These are phyloP conservation scores for Mollisia scopiformis DNA, from an alignment of 2,329 filamentous ascomycete species.

Conservation along the genomic window DNA sequence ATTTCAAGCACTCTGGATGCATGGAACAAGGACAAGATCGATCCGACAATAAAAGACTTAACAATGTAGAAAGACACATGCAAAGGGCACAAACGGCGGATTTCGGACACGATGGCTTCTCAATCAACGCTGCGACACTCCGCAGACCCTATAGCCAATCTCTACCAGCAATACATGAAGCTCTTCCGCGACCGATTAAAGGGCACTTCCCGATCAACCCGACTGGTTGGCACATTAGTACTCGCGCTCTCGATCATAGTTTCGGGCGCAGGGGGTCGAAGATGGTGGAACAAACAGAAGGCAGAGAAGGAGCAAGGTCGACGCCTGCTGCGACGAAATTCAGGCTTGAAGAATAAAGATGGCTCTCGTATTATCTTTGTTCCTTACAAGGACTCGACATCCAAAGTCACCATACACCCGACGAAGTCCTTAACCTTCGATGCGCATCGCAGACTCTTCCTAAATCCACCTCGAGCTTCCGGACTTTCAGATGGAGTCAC, in stretches of 20 bases:
- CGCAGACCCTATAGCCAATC: slow-evolving; percentile 67
- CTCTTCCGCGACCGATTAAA: slow-evolving; percentile 58
- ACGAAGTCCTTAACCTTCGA: slow-evolving; percentile 96
- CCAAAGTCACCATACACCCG: slow-evolving; percentile 87
- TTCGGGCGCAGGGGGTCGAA: slow-evolving; percentile 76
- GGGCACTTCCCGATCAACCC: slow-evolving; percentile 70
- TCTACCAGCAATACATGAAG: slow-evolving; percentile 62
- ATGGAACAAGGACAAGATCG: neutral
- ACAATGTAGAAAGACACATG: slow-evolving; percentile 15
- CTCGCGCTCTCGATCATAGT: slow-evolving; percentile 79
- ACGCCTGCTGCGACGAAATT: slow-evolving; percentile 86
- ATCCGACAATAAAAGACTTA: slow-evolving; percentile 2
- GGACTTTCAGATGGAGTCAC: slow-evolving; percentile 70
- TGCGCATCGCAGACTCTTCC: slow-evolving; percentile 88
- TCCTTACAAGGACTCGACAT: slow-evolving; percentile 83
- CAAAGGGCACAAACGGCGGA: slow-evolving; percentile 5
- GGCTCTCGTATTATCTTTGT: slow-evolving; percentile 95
- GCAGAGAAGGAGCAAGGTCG: slow-evolving; percentile 82
- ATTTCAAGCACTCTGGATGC: neutral
- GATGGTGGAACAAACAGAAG: slow-evolving; percentile 73
- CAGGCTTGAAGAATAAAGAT: slow-evolving; percentile 90
- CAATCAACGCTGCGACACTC: slow-evolving; percentile 81
- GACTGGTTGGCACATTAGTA: slow-evolving; percentile 74
- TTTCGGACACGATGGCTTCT: slow-evolving; percentile 67
- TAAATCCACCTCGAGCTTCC: slow-evolving; percentile 85